Percentiles rank a stretch among this genome's conserved stretches.
Conservation (phyloP, 75 land plant genomes). For the Sequoiadendron giganteum region DNA sequence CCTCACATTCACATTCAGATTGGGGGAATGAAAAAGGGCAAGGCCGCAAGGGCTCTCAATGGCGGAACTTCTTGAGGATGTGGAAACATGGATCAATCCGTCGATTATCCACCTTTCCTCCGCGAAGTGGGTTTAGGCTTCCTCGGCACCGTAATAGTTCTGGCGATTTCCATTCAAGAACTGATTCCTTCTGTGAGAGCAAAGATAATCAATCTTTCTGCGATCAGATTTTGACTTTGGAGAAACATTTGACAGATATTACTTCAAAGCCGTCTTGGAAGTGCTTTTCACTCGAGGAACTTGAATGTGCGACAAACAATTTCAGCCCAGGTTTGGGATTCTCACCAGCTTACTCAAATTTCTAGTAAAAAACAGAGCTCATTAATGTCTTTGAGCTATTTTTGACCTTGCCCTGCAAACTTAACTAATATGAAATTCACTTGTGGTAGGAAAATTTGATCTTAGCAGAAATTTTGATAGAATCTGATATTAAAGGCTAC, state of each 20-base stretch:
- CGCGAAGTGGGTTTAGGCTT: background rate
- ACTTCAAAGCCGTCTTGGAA: constrained; percentile 38
- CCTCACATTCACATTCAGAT: background rate
- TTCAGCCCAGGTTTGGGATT: constrained; percentile 42
- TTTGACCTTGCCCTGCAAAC: background rate
- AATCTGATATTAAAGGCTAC: background rate
- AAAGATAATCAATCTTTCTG: constrained; percentile 6
- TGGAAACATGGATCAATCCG: constrained; percentile 21
- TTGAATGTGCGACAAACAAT: constrained; percentile 41
- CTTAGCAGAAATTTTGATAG: background rate
- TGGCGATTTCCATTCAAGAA: background rate
- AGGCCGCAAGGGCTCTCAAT: constrained; percentile 9
- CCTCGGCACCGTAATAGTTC: background rate
- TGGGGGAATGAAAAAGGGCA: background rate
- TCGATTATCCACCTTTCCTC: constrained; percentile 17
- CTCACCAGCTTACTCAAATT: background rate
- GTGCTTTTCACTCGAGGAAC: constrained; percentile 47
- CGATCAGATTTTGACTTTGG: background rate
- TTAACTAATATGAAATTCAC: background rate
- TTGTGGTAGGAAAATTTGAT: constrained; percentile 2
- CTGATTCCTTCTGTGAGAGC: background rate
- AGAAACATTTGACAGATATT: background rate
- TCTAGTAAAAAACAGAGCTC: background rate
- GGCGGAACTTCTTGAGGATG: constrained; percentile 3
- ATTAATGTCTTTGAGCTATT: background rate